phyloP scores from a whole-genome alignment of 1,284 basidiomycete genomes.

The Boletus semigastroideus region DNA sequence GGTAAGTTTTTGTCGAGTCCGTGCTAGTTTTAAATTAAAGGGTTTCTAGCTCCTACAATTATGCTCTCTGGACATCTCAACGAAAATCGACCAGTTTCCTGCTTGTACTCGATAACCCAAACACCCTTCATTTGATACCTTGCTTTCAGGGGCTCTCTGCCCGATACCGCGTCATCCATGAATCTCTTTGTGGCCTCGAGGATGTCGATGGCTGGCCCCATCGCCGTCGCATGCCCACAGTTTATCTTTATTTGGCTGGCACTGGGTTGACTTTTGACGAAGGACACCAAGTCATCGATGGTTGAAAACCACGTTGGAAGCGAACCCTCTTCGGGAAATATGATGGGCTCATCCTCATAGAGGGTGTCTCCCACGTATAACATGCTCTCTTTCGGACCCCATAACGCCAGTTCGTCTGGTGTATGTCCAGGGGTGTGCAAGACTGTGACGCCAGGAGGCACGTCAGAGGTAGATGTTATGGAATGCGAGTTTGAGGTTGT shows the following conservation, averaged over 20 bases:
- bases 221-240: constrained; percentile 47
- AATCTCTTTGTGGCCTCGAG: constrained; percentile 42
- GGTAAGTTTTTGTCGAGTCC: neutral
- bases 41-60: constrained; percentile 38
- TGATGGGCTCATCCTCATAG: constrained; percentile 53
- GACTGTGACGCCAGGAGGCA: constrained; percentile 38
- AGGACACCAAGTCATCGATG: constrained; percentile 41
- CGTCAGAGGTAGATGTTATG: constrained; percentile 20
- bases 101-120: constrained; percentile 43
- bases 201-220: constrained; percentile 44
- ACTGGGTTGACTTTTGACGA: constrained; percentile 35
- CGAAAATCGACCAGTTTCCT: constrained; percentile 43
- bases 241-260: constrained; percentile 41
- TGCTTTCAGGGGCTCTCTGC: constrained; percentile 38
- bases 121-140: constrained; percentile 39
- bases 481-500: constrained; percentile 41
- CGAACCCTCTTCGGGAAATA: constrained; percentile 53
- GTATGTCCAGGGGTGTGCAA: constrained; percentile 58
- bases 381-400: constrained; percentile 48
- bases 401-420: constrained; percentile 54
- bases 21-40: constrained; percentile 1
- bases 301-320: constrained; percentile 48
- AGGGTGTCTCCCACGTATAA: constrained; percentile 56
- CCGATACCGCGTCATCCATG: constrained; percentile 46
- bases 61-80: constrained; percentile 51